phyloP scores from a whole-genome alignment of 2,329 filamentous ascomycete species.

The Clarireedia homoeocarpa region DNA sequence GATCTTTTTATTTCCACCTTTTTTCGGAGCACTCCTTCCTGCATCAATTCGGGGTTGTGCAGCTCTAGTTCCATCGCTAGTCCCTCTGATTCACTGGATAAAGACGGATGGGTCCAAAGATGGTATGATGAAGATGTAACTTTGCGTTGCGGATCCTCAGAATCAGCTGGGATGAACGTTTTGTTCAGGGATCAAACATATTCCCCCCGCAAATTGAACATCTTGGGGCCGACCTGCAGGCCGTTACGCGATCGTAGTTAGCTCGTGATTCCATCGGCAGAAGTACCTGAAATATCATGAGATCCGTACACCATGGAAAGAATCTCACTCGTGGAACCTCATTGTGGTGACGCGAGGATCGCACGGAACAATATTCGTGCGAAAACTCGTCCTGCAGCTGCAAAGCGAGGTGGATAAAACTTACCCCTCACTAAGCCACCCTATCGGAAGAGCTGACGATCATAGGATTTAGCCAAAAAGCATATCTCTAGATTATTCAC shows the following conservation, averaged over 20 bases:
- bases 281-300: not conserved
- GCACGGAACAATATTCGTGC: conserved; percentile 9
- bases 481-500: not conserved
- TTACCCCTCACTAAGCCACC: not conserved
- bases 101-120: not conserved
- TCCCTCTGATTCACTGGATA: conserved; percentile 1
- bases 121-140: not conserved
- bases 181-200: not conserved
- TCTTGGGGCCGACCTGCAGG: conserved; percentile 1
- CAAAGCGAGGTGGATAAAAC: conserved; percentile 3
- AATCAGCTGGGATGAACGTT: not conserved
- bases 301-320: not conserved
- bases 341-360: not conserved
- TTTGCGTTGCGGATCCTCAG: not conserved
- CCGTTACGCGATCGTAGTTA: not conserved
- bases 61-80: not conserved
- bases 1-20: conserved; percentile 2
- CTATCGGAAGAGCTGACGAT: conserved; percentile 5
- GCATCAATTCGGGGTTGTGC: not conserved
- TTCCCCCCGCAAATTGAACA: not conserved
- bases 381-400: not conserved
- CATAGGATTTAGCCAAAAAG: conserved; percentile 4
- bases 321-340: conserved; percentile 5
- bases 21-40: conserved; percentile 3
- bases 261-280: not conserved